These are phyloP conservation scores for Xylaria sp. DNA, from an alignment of 2,329 filamentous ascomycete genomes.

Conservation along the genomic window DNA sequence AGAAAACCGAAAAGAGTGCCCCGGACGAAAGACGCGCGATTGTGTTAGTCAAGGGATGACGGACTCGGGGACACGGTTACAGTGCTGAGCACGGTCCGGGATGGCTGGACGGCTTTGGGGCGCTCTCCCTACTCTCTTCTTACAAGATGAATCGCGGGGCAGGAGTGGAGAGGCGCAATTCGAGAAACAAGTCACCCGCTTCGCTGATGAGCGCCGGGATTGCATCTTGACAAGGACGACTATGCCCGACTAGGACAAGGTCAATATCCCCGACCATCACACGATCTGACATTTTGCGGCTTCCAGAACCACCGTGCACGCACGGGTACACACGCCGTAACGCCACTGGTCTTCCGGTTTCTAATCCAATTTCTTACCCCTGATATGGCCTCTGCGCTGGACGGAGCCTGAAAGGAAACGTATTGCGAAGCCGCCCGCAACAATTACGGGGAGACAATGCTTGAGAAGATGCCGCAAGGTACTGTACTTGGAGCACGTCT, in stretches of 20 bases:
- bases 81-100: constrained; percentile 35
- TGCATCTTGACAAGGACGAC: constrained; percentile 27
- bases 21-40: constrained; percentile 21
- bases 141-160: constrained; percentile 30
- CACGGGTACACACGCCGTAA: constrained; percentile 19
- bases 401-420: neutral
- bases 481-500: neutral
- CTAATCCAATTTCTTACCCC: constrained; percentile 9
- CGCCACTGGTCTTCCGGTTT: constrained; percentile 26
- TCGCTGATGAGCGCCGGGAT: constrained; percentile 31
- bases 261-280: constrained; percentile 34
- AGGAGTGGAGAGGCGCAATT: constrained; percentile 31
- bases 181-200: constrained; percentile 33
- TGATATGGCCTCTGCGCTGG: neutral
- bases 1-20: constrained; percentile 41
- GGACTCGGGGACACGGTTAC: constrained; percentile 33
- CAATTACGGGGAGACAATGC: neutral
- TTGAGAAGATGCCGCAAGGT: constrained; percentile 8
- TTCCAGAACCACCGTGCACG: constrained; percentile 36
- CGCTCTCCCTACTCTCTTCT: neutral
- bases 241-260: constrained; percentile 37
- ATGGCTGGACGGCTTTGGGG: constrained; percentile 28
- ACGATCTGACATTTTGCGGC: constrained; percentile 40
- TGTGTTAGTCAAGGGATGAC: constrained; percentile 40
- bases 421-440: constrained; percentile 17